Evolutionary conservation across 2,329 filamentous ascomycete species (phyloP).

Genomic region (Calonectria fujianensis): DNA sequence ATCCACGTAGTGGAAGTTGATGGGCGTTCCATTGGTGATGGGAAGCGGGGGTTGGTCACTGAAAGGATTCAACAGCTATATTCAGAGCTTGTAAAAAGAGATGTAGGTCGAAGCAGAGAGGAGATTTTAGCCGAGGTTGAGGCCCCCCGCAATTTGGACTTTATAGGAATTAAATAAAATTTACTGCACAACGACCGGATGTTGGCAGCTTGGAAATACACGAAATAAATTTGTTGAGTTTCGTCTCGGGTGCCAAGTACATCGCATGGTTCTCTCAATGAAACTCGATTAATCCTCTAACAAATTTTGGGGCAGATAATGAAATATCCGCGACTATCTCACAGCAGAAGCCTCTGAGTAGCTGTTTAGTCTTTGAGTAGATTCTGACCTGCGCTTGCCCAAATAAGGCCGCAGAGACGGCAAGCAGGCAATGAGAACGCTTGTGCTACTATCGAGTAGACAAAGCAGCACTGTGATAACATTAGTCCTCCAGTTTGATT

Average conservation of each 20-base stretch:
- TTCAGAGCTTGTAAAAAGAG: conserved; percentile 46
- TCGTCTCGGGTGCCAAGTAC: not conserved
- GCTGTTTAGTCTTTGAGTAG: not conserved
- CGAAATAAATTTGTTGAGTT: not conserved
- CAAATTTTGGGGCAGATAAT: not conserved
- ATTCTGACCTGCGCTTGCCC: not conserved
- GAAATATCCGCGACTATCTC: not conserved
- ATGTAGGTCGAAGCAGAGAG: conserved; percentile 48
- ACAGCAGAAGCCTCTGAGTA: not conserved
- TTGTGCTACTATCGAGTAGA: conserved; percentile 2
- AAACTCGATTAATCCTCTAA: too few relatives aligned
- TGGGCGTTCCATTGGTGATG: conserved; percentile 50
- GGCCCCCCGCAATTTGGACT: conserved; percentile 51
- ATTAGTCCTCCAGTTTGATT: not conserved
- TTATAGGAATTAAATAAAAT: not conserved
- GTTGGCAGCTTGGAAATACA: not conserved
- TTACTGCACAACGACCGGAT: not conserved
- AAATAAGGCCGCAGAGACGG: not conserved
- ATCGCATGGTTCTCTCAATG: not conserved
- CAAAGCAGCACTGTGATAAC: not conserved
- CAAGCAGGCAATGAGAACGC: conserved; percentile 11
- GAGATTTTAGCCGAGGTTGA: conserved; percentile 50
- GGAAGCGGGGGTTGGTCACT: conserved; percentile 49
- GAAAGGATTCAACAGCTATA: conserved; percentile 53
- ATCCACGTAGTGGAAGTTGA: conserved; percentile 54